Base-by-base conservation (phyloP, 371 early-diverging fungal species). In the Mortierella polycephala region DNA sequence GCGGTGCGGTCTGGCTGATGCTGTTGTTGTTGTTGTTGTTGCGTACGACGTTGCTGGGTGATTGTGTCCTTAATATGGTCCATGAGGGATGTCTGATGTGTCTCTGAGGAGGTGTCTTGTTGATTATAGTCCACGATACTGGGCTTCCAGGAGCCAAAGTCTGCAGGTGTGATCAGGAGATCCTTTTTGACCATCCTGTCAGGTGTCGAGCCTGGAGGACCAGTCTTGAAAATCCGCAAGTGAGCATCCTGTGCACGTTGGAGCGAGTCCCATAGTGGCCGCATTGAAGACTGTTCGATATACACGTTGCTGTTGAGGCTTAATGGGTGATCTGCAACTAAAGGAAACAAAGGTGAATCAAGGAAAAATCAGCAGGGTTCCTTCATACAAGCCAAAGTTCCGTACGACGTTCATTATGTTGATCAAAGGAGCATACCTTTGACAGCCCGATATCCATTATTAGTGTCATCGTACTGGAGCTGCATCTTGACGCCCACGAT, bases 381-480 rank as follows among this genome's bases (percentile, higher is more conserved):
- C 30, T 30, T 30, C 30, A 30, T 30, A 30, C 30, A 30, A 4
- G 30, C 30, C 30, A 30, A 30, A 30, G 30, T 30, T 30, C 4
- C 30, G 30, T 30, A 30, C 30, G 30, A 30, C 30, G 30, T 1
- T 4, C 4, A 30, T 30, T 30, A 30, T 18, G 44, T 21, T 41
- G 52, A 16, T 30, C 2, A 53, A 20, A 2, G 21, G 23, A 39
- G 13, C 46, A 52, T 57, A 75, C 75, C 70, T 67, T 67, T 77
- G 51, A 71, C 71, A 42, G 72, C 77, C 0, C 77, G 59, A 56
- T 77, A 77, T 5, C 72, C 77, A 42, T 77, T 71, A n/a, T 64
- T 49, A 11, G 8, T 7, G 10, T 49, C 61, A 50, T 77, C 77
- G 44, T 71, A 77, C 57, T 71, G 68, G 14, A 77, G 53, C 40